Evolutionary conservation across 129 eudicot genomes (phyloP).

Genomic region (Calendula officinalis): DNA sequence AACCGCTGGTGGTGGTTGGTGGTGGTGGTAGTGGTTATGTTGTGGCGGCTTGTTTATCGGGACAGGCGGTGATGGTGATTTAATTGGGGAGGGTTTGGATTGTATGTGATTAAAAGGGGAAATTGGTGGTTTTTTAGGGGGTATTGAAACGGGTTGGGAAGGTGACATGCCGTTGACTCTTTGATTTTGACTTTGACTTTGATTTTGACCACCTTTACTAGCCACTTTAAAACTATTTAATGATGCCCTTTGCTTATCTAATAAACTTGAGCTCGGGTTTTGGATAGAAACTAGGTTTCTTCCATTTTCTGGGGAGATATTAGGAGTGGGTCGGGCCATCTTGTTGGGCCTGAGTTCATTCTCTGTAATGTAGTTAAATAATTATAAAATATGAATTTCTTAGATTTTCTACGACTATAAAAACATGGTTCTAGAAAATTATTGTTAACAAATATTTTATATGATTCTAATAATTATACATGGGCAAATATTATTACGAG

Average conservation of each 20-base stretch:
- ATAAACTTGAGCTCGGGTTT: conserved; percentile 31
- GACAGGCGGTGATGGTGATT: conserved; percentile 17
- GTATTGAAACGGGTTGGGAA: conserved; percentile 24
- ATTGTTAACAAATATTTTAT: too few relatives aligned
- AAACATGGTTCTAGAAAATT: too few relatives aligned
- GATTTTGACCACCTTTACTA: conserved; percentile 24
- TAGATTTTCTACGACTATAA: too few relatives aligned
- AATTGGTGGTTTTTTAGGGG: conserved; percentile 29
- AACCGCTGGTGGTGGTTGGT: conserved; percentile 9
- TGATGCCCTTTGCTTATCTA: conserved; percentile 34
- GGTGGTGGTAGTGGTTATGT: not conserved
- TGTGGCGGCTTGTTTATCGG: too few relatives aligned
- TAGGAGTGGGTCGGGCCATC: conserved; percentile 49
- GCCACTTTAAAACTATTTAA: conserved; percentile 24
- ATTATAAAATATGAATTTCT: too few relatives aligned
- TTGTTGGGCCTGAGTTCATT: conserved; percentile 52
- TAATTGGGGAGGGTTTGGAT: conserved; percentile 30
- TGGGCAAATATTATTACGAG: too few relatives aligned
- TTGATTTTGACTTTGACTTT: not conserved
- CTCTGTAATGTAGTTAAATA: conserved; percentile 46
- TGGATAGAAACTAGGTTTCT: conserved; percentile 35
- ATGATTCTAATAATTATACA: too few relatives aligned
- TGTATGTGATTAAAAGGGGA: conserved; percentile 18
- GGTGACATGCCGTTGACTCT: conserved; percentile 43
- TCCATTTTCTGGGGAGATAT: conserved; percentile 45